A percentile compares a stretch with the other conserved stretches of the same genome.
phyloP scores from a whole-genome alignment of 1,284 basidiomycete genomes.

The Schizophyllum amplum region DNA sequence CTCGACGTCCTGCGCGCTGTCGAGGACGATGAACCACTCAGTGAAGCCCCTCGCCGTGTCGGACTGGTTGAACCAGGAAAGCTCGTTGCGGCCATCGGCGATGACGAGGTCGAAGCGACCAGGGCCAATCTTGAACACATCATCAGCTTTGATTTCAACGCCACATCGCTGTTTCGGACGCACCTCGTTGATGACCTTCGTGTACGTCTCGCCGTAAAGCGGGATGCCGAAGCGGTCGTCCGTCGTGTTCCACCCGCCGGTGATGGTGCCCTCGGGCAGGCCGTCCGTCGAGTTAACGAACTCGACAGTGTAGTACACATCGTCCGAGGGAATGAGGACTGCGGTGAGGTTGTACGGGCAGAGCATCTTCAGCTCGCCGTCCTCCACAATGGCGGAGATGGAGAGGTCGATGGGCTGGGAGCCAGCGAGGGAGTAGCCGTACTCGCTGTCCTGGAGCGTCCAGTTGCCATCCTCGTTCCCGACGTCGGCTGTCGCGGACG shows the following conservation, averaged over 20 bases:
- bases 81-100: neutral
- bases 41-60: neutral
- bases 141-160: neutral
- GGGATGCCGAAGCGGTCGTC: neutral
- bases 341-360: neutral
- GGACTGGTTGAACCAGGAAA: neutral
- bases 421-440: neutral
- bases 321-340: neutral
- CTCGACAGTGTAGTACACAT: neutral
- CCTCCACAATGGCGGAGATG: neutral
- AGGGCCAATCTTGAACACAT: neutral
- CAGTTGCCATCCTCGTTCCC: neutral
- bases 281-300: neutral
- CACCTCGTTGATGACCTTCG: neutral
- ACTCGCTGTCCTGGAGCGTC: neutral
- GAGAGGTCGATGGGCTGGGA: neutral
- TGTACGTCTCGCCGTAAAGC: neutral
- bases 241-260: neutral
- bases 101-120: neutral
- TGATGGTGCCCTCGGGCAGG: neutral
- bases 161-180: neutral
- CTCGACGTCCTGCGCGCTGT: neutral
- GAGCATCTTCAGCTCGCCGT: neutral
- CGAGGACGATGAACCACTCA: neutral
- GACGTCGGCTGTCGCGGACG: neutral